Percentiles rank a stretch among this genome's conserved stretches.
Evolutionary conservation across 345 rosid species (phyloP).

Genomic region (Brassica incana): DNA sequence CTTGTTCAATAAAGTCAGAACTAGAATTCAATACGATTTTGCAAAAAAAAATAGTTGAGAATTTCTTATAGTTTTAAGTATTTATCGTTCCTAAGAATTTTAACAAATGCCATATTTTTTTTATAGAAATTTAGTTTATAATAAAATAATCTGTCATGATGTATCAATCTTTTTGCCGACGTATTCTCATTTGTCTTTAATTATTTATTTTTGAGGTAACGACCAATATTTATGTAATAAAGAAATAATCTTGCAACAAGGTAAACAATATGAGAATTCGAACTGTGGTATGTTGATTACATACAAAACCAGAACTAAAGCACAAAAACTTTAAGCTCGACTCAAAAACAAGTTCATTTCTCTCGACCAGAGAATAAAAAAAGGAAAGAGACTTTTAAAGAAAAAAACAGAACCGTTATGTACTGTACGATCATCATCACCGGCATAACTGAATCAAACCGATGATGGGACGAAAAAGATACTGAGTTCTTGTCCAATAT

Average conservation of each 20-base stretch:
- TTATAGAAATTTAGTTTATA: neutral
- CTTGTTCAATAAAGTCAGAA: neutral
- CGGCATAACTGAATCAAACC: neutral
- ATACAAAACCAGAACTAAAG: conserved; percentile 34
- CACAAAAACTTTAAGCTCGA: conserved; percentile 22
- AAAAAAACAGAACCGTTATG: conserved; percentile 23
- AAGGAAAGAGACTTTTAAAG: neutral
- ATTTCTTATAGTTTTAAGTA: neutral
- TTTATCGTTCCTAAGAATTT: neutral
- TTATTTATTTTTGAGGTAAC: neutral
- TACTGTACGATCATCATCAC: conserved; percentile 12
- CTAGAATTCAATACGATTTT: neutral
- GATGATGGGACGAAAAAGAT: conserved; percentile 54
- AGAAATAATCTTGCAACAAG: neutral
- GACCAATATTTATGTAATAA: neutral
- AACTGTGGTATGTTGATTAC: conserved; percentile 22
- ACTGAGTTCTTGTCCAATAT: conserved; percentile 75
- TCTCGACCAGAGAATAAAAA: conserved; percentile 1
- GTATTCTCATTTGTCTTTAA: neutral
- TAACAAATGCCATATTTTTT: neutral
- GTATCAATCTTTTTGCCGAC: neutral
- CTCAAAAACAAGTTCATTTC: conserved; percentile 19
- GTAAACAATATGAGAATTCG: conserved; percentile 2
- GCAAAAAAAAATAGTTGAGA: neutral
- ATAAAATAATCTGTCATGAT: too few relatives aligned